Base-by-base conservation (phyloP, 352 stramenopile genomes). In the Globisporangium acanthophoron region DNA sequence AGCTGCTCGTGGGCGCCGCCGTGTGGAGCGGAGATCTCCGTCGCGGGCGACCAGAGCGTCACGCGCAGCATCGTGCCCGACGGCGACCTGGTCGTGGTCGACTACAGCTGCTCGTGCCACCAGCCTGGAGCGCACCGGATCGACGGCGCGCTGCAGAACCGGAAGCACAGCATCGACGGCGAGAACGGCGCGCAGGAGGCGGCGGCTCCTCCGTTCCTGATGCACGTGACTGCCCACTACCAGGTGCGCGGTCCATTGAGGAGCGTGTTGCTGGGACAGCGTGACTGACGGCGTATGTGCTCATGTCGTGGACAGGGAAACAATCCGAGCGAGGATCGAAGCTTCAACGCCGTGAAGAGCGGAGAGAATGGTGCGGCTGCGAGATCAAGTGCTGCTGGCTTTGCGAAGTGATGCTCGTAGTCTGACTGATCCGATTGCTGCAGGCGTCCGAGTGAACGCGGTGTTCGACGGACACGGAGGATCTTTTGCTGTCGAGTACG, bases 381-480 rank as follows among this genome's bases (percentile, higher is more conserved):
- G 33, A 39, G 2, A 13, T 29, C 9, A 27, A 27, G 20, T 43
- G 16, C 11, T 50, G 21, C 21, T 31, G 4, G 7, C n/a, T 2
- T 35, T 3, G 9, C 8, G 12, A 15, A 5, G 13, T 41, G 27
- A 24, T 11, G 44, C 6, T 16, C 43, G 20, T n/a, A 6, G 33
- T 37, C 21, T 45, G 16, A 13, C 54, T n/a, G 8, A 49, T 37
- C 31, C 18, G 16, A 13, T 21, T 40, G 12, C 21, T 56, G 9
- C 39, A 84, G 74, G 55, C 9, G 57, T 89, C 50, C 73, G 70
- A 40, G 58, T 88, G 6, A 70, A 78, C 48, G 79, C 76, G 35
- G 76, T 90, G 0, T 78, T 90, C 45, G 82, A 92, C 55, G 82
- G 78, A 0, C 82, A 92, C 41, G 82, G 82, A 31, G 82, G 82